Base-by-base conservation (phyloP, 352 stramenopile species). In the Pythium folliculosum region DNA sequence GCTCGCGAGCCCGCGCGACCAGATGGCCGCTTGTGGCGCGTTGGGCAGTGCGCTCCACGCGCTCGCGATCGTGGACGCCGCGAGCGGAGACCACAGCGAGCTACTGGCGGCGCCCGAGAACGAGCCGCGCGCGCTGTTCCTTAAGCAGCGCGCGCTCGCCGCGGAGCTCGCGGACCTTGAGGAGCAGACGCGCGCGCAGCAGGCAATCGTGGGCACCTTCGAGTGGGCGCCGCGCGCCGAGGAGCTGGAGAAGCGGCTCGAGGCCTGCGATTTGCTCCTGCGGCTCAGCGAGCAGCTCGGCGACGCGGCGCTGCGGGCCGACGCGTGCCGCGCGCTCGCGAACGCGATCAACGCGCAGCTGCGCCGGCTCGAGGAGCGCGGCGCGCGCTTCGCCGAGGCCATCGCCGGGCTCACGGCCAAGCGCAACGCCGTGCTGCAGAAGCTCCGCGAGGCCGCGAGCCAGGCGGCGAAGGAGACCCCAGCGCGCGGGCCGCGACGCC, bases 291-390 rank as follows among this genome's bases (percentile, higher is more conserved):
- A 87, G 49, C 71, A 72, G 37, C 77, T 82, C 22, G 58, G 69
- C 1, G 38, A 73, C 25, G 60, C 76, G 25, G 17, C 40, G 40
- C 74, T 79, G 58, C 67, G 70, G 47, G 71, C 74, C 2, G 76
- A 84, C 30, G 72, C 76, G 19, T 90, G 87, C 55, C 71, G 79
- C n/a, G 71, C 73, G 19, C 63, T 88, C 10, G 82, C 80, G 12
- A 88, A 88, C 49, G 82, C 82, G 30, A 45, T 90, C 43, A 90
- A 75, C 8, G 75, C 67, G 2, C 82, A 90, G 51, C 22, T 88
- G 13, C 43, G 45, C 5, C 63, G 78, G 5, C 70, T 90, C 23
- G 62, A 69, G 21, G 64, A 71, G 44, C 76, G 80, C 30, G 72
- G 72, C 7, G 65, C 68, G 30, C 74, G 80, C 14, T 75, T 90